Evolutionary conservation across 2,329 filamentous ascomycete species (phyloP).

Genomic region (Clonostachys rosea): DNA sequence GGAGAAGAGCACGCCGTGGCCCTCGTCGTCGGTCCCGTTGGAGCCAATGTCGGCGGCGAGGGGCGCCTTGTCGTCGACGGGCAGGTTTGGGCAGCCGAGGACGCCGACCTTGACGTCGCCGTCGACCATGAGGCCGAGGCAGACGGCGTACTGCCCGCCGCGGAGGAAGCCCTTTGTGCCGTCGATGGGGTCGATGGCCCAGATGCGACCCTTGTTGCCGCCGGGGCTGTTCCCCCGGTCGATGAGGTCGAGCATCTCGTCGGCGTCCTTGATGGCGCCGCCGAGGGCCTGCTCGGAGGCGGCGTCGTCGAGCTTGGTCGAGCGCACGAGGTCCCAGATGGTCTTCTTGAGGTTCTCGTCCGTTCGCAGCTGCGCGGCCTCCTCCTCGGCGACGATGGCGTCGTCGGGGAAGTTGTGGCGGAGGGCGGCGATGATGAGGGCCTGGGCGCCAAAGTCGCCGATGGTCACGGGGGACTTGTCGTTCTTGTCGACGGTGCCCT

Average conservation of each 20-base stretch:
- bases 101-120: slow-evolving; percentile 93
- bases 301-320: slow-evolving; percentile 58
- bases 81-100: slow-evolving; percentile 91
- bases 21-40: slow-evolving; percentile 64
- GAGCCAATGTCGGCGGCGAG: slow-evolving; percentile 63
- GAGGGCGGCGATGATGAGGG: slow-evolving; percentile 88
- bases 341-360: slow-evolving; percentile 61
- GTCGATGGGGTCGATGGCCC: slow-evolving; percentile 96
- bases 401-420: slow-evolving; percentile 86
- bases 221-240: slow-evolving; percentile 67
- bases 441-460: slow-evolving; percentile 96
- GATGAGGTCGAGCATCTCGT: slow-evolving; percentile 63
- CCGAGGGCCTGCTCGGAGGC: slow-evolving; percentile 59
- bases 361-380: slow-evolving; percentile 73
- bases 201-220: slow-evolving; percentile 74
- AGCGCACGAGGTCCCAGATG: slow-evolving; percentile 79
- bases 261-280: slow-evolving; percentile 62
- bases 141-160: slow-evolving; percentile 95
- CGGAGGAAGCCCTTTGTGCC: slow-evolving; percentile 96
- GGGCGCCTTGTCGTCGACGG: slow-evolving; percentile 67
- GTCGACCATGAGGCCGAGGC: slow-evolving; percentile 85
- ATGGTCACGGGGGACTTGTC: slow-evolving; percentile 97
- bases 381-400: slow-evolving; percentile 92
- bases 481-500: slow-evolving; percentile 85
- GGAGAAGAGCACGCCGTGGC: slow-evolving; percentile 83